Evolutionary conservation across 805 yeast species (phyloP).

Genomic region (Metschnikowia peoriensis): DNA sequence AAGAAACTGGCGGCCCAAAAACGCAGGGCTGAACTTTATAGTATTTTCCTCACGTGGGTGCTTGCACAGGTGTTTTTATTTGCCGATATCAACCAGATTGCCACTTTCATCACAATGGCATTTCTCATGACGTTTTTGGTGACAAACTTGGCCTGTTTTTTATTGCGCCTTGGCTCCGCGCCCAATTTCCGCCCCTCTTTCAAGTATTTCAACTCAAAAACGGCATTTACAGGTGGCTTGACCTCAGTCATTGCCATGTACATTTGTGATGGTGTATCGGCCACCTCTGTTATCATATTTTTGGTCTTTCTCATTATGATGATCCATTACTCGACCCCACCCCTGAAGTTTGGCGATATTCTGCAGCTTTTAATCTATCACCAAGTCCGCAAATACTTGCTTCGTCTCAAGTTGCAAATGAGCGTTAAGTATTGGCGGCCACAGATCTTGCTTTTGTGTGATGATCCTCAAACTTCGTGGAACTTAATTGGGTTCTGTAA

Average conservation of each 20-base stretch:
- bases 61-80: constrained; percentile 82
- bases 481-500: constrained; percentile 89
- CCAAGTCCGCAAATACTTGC: constrained; percentile 88
- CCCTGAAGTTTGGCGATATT: constrained; percentile 97
- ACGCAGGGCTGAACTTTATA: constrained; percentile 57
- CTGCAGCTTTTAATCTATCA: constrained; percentile 94
- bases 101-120: constrained; percentile 95
- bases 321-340: constrained; percentile 90
- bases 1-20: constrained; percentile 42
- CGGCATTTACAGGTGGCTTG: constrained; percentile 76
- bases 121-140: constrained; percentile 94
- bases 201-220: constrained; percentile 74
- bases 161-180: constrained; percentile 84
- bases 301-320: constrained; percentile 64
- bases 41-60: constrained; percentile 74
- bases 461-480: constrained; percentile 92
- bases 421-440: constrained; percentile 99
- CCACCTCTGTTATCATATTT: constrained; percentile 68
- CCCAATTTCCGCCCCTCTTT: constrained; percentile 98
- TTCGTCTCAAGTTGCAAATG: constrained; percentile 76
- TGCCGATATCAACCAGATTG: constrained; percentile 90
- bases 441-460: constrained; percentile 82
- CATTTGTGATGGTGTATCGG: constrained; percentile 89
- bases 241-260: constrained; percentile 83
- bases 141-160: constrained; percentile 89